A percentile compares a stretch with the other conserved stretches of the same genome.
These are phyloP conservation scores for Rhodotorula sp. DNA, from an alignment of 1,284 basidiomycete genomes.

Conservation along the genomic window DNA sequence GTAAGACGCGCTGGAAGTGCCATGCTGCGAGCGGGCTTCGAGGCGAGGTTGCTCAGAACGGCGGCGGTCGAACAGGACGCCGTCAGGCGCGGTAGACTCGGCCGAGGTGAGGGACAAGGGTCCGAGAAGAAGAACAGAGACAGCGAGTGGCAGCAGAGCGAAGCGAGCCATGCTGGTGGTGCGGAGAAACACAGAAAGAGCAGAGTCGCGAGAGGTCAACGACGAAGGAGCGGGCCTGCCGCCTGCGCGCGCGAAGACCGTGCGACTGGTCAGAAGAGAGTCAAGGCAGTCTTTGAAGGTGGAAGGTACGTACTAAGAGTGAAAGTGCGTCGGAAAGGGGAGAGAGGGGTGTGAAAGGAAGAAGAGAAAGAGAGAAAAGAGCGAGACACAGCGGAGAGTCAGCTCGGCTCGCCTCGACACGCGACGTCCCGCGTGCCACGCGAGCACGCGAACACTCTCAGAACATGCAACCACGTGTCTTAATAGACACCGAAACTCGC, in stretches of 20 bases:
- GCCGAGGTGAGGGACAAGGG: too few species aligned
- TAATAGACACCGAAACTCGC: too few species aligned
- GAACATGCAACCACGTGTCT: background rate
- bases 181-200: background rate
- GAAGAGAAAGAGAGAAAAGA: slow-evolving; percentile 1
- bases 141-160: background rate
- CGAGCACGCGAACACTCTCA: background rate
- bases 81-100: background rate
- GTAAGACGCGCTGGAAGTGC: too few species aligned
- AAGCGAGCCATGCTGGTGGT: background rate
- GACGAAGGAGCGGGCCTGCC: background rate
- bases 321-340: background rate
- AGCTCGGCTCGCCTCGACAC: background rate
- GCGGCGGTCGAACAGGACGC: too few species aligned
- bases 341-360: background rate
- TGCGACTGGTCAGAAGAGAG: too few species aligned
- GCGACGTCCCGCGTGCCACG: background rate
- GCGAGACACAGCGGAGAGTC: background rate
- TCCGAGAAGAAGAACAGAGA: too few species aligned
- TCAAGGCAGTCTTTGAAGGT: too few species aligned
- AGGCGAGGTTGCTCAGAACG: too few species aligned
- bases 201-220: background rate
- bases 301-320: background rate
- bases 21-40: too few species aligned
- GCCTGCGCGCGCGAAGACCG: background rate